Base-by-base conservation (phyloP, 352 stramenopile species). In the Globisporangium rhizosaccharum region DNA sequence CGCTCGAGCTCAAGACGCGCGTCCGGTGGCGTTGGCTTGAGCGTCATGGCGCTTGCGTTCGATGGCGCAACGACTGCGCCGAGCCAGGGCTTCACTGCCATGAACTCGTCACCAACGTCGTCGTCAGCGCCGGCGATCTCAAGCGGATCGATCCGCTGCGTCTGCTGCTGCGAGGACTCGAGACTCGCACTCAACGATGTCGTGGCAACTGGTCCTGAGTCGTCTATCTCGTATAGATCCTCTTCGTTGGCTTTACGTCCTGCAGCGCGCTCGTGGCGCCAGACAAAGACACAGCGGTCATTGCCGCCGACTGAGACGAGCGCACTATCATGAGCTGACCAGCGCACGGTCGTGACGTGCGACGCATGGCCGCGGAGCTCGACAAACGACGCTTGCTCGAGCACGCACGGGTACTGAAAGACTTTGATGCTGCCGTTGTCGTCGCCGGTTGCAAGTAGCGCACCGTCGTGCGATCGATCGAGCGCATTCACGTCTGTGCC, bases 31-130 rank as follows among this genome's bases (percentile, higher is more conserved):
- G 63, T 28, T 48, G 63, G 69, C 30, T 62, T 59, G 6, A 68
- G 33, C 45, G 81, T 82, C 44, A 75, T 61, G 4, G 56, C 41
- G 45, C 70, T 72, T 33, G 61, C 54, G 51, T 76, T 77, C 10
- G 78, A 76, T n/a, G 88, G 88, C 2, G 82, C 60, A 0, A 94
- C 81, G 11, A 96, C 87, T 0, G 85, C 79, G 9, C 88, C 88
- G 8, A 96, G 53, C 85, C 87, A 97, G 4, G 88, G 88, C 49
- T 93, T 92, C 11, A 96, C 81, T 8, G 88, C 88, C 87, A 96
- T 92, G 42, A 97, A 97, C 60, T 96, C 84, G 59, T 96, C 88
- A 0, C 88, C 88, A 23, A 79, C 63, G 33, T 83, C 71, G 5
- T 82, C 72, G 2, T 68, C 67, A 1, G 50, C 53, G 25, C 62